These are phyloP conservation scores for Cyclotella distinguenda DNA, from an alignment of 108 stramenopile genomes.

Conservation along the genomic window DNA sequence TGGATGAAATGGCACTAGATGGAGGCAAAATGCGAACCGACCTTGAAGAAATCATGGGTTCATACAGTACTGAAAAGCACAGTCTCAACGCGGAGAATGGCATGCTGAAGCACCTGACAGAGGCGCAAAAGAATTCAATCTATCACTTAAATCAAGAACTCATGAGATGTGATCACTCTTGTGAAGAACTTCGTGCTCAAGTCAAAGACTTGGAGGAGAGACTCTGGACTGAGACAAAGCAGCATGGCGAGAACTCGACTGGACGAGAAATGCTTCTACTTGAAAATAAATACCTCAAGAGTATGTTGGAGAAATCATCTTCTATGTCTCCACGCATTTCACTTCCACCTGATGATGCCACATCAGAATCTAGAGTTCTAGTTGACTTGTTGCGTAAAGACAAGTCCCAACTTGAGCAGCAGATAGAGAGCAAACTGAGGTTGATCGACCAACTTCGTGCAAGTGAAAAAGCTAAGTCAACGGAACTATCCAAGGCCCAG, in stretches of 20 bases:
- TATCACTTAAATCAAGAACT: constrained; percentile 16
- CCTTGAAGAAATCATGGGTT: constrained; percentile 26
- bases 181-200: constrained; percentile 6
- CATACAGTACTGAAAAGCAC: constrained; percentile 27
- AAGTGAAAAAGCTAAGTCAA: constrained; percentile 17
- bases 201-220: constrained; percentile 18
- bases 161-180: constrained; percentile 10
- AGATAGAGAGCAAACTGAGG: constrained; percentile 3
- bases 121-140: constrained; percentile 16
- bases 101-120: constrained; percentile 7
- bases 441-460: constrained; percentile 19
- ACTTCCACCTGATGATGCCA: not conserved
- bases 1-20: constrained; percentile 41
- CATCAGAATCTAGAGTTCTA: not conserved
- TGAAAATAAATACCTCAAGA: constrained; percentile 17
- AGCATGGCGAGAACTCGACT: not conserved
- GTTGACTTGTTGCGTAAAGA: constrained; percentile 10
- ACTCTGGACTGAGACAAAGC: not conserved
- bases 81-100: constrained; percentile 20
- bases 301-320: constrained; percentile 5
- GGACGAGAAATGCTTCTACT: constrained; percentile 11
- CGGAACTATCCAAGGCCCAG: constrained; percentile 37
- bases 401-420: constrained; percentile 10
- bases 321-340: not conserved
- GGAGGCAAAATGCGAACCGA: constrained; percentile 30